Conservation (phyloP, 2,329 filamentous ascomycete species). For the Delphinella strobiligena region DNA sequence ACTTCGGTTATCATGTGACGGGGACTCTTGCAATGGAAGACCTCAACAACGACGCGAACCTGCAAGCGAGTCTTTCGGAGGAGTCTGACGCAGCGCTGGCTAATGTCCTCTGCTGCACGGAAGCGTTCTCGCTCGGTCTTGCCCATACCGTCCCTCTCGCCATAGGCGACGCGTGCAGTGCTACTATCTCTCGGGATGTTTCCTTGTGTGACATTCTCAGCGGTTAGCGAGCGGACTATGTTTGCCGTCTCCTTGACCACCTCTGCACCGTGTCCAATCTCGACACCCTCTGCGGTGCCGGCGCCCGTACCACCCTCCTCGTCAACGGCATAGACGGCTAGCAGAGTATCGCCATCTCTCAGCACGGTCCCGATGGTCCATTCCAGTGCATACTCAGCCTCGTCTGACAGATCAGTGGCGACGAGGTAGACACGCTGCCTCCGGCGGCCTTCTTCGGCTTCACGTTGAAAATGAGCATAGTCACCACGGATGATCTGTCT, state of each 20-base stretch:
- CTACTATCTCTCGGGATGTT: slow-evolving; percentile 15
- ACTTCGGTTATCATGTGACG: slow-evolving; percentile 95
- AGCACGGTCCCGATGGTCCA: slow-evolving; percentile 96
- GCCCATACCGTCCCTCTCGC: slow-evolving; percentile 20
- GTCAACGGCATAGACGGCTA: slow-evolving; percentile 87
- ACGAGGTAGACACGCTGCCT: slow-evolving; percentile 83
- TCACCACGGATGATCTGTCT: slow-evolving; percentile 86
- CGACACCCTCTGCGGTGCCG: slow-evolving; percentile 34
- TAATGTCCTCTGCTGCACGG: slow-evolving; percentile 71
- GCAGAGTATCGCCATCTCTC: slow-evolving; percentile 83
- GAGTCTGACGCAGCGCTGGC: slow-evolving; percentile 70
- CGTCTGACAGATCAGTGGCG: slow-evolving; percentile 88
- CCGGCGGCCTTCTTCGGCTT: slow-evolving; percentile 66
- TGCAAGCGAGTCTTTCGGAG: slow-evolving; percentile 85
- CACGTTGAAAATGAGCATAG: slow-evolving; percentile 60
- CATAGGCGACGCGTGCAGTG: slow-evolving; percentile 4
- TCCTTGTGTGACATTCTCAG: slow-evolving; percentile 17
- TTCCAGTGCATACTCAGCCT: slow-evolving; percentile 88
- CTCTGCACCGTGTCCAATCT: slow-evolving; percentile 59
- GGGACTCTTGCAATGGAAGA: slow-evolving; percentile 95
- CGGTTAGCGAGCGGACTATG: slow-evolving; percentile 53
- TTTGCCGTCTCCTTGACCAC: slow-evolving; percentile 65
- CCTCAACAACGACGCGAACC: slow-evolving; percentile 86
- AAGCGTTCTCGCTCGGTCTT: slow-evolving; percentile 64
- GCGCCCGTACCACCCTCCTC: slow-evolving; percentile 54